phyloP scores from a whole-genome alignment of 306 rosid genomes.

The Prinsepia uniflora region DNA sequence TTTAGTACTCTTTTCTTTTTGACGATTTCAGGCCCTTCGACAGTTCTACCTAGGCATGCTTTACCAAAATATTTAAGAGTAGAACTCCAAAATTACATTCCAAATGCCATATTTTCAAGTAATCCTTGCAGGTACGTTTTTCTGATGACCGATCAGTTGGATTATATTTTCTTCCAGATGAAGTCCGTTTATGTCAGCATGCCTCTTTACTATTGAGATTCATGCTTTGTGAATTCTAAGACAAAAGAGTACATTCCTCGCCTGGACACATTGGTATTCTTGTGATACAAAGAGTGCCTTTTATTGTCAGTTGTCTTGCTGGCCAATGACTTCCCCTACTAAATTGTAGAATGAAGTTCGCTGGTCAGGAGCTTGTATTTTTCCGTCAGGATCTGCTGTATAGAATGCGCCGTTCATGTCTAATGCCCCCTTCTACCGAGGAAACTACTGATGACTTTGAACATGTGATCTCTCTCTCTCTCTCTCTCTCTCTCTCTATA shows the following conservation, averaged over 20 bases:
- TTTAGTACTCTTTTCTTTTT: neutral
- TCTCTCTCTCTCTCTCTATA: slow-evolving; percentile 1
- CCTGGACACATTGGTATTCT: neutral
- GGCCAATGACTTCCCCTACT: slow-evolving; percentile 18
- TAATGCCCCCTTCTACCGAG: slow-evolving; percentile 75
- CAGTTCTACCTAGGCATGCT: slow-evolving; percentile 69
- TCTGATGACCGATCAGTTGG: slow-evolving; percentile 10
- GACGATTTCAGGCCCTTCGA: slow-evolving; percentile 61
- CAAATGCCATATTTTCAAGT: slow-evolving; percentile 82
- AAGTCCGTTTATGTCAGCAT: neutral
- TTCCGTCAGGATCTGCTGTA: slow-evolving; percentile 80
- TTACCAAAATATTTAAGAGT: slow-evolving; percentile 77
- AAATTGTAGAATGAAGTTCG: slow-evolving; percentile 71
- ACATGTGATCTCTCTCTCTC: slow-evolving; percentile 52
- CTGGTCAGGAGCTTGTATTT: slow-evolving; percentile 78
- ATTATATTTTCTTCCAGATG: neutral
- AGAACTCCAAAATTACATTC: slow-evolving; percentile 71
- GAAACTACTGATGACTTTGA: slow-evolving; percentile 85
- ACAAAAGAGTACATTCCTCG: neutral
- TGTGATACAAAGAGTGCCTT: slow-evolving; percentile 2
- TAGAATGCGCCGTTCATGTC: slow-evolving; percentile 84
- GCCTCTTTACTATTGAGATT: neutral
- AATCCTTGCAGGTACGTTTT: slow-evolving; percentile 83
- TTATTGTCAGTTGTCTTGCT: slow-evolving; percentile 18
- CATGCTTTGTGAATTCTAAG: neutral